Percentiles rank a stretch among this genome's conserved stretches.
Conservation (phyloP, 2,329 filamentous ascomycete genomes). For the Graphiopsis chlorocephala region DNA sequence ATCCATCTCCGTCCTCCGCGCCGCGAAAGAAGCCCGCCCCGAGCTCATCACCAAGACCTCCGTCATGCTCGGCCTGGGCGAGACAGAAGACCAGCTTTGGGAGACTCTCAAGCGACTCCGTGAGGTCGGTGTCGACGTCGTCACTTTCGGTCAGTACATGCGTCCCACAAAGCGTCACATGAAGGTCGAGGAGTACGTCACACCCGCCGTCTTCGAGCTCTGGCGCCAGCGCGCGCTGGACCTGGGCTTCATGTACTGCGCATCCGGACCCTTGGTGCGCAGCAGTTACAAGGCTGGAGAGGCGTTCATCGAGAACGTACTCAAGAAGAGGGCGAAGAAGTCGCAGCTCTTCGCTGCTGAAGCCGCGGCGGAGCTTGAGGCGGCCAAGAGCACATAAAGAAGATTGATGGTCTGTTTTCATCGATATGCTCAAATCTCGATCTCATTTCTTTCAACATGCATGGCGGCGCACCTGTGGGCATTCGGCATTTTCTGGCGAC, state of each 20-base stretch:
- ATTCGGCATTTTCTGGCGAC: not conserved
- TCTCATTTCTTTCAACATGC: conserved; percentile 9
- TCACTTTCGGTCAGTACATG: conserved; percentile 99
- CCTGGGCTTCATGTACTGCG: conserved; percentile 95
- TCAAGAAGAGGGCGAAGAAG: conserved; percentile 69
- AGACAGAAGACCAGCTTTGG: conserved; percentile 83
- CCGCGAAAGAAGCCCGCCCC: conserved; percentile 74
- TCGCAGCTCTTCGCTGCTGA: conserved; percentile 32
- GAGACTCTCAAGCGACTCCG: conserved; percentile 78
- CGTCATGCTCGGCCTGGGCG: conserved; percentile 92
- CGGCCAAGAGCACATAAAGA: conserved; percentile 4
- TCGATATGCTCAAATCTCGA: not conserved
- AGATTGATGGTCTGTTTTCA: not conserved
- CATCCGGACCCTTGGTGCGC: conserved; percentile 85
- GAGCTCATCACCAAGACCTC: conserved; percentile 97
- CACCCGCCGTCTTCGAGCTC: conserved; percentile 83
- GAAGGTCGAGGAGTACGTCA: conserved; percentile 93
- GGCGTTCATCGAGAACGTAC: conserved; percentile 96
- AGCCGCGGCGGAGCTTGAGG: conserved; percentile 5
- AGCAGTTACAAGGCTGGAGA: conserved; percentile 98
- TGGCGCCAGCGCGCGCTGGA: conserved; percentile 89
- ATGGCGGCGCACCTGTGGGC: conserved; percentile 4
- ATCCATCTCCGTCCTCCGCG: conserved; percentile 73
- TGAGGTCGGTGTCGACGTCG: conserved; percentile 79
- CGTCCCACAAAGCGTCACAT: conserved; percentile 96